Evolutionary conservation across 2,329 filamentous ascomycete species (phyloP), one percentile per base, ranked within the genome.

Genomic region (Colletotrichum caudatum): DNA sequence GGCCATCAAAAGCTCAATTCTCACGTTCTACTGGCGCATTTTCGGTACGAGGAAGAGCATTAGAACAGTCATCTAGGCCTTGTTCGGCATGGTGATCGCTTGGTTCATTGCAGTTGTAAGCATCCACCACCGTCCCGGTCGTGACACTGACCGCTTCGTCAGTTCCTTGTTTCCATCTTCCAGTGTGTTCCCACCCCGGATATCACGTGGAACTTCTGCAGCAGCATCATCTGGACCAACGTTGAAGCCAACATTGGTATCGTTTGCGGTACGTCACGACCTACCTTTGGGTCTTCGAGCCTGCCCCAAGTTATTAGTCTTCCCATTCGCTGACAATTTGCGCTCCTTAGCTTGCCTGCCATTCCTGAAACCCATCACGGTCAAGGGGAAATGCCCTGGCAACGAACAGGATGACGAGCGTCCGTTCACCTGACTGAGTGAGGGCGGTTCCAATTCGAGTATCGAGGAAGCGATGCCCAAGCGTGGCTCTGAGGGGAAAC

Each of bases 121-220:
- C 58, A 37, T 53, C n/a, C n/a, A 12, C 23, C 9, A 3, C 48
- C 5, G 0, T 7, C 2, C 37, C 3, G 23, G 5, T 9, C 18
- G 11, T n/a, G 35, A 41, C 26, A 48, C 41, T 60, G 1, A 60
- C 26, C n/a, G 20, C n/a, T 16, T 12, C 14, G 37, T 14, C 35
- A 77, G 75, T 37, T 76, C 1, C 33, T 75, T 5, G 71, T 77
- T 3, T 69, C 72, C 0, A 54, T 74, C 7, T 64, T 76, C 7
- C 74, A 76, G 29, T 77, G 76, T 48, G 18, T 58, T 7, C 76
- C 75, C 1, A 69, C 67, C 26, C 71, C 71, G 1, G 77, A 78
- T 44, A 75, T 78, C 16, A 78, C 76, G 3, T 78, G 76, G 76
- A 76, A 77, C 35, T 76, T 76, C 57, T 62, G 74, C 26, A 41